A percentile compares a stretch with the other conserved stretches of the same genome.
Evolutionary conservation across 78 protist genomes (phyloP).

Genomic region (Planoprotostelium fungivorum): DNA sequence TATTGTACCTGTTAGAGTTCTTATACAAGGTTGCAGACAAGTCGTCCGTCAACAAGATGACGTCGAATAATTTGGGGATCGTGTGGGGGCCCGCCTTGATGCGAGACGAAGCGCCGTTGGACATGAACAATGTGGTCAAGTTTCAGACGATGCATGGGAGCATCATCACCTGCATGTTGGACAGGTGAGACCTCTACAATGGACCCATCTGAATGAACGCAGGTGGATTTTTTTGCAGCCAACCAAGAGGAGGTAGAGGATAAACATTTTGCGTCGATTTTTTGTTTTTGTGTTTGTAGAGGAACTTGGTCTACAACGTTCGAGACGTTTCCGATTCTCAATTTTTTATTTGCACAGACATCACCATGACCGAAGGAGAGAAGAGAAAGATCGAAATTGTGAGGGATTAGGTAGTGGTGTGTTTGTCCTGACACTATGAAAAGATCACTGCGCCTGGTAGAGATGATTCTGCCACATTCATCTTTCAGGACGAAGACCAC

Average conservation of each 20-base stretch:
- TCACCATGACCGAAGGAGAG: no score
- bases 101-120: background rate
- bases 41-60: background rate
- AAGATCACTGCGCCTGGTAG: constrained; percentile 26
- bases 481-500: constrained; percentile 59
- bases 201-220: no score
- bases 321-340: no score
- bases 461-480: constrained; percentile 52
- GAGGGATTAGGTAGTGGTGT: background rate
- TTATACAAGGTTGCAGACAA: background rate
- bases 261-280: no score
- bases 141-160: background rate
- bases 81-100: background rate
- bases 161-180: background rate
- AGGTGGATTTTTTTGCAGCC: no score
- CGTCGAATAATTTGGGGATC: background rate
- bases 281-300: no score
- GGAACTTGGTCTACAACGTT: no score
- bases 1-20: background rate
- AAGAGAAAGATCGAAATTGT: background rate
- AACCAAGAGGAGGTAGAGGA: no score
- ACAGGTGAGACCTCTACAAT: no score
- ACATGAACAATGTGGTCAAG: background rate
- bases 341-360: no score
- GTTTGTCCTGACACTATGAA: background rate